Percentiles rank a stretch among this genome's conserved stretches.
phyloP scores from a whole-genome alignment of 768 basidiomycete genomes.

The Gymnopilus dilepis region DNA sequence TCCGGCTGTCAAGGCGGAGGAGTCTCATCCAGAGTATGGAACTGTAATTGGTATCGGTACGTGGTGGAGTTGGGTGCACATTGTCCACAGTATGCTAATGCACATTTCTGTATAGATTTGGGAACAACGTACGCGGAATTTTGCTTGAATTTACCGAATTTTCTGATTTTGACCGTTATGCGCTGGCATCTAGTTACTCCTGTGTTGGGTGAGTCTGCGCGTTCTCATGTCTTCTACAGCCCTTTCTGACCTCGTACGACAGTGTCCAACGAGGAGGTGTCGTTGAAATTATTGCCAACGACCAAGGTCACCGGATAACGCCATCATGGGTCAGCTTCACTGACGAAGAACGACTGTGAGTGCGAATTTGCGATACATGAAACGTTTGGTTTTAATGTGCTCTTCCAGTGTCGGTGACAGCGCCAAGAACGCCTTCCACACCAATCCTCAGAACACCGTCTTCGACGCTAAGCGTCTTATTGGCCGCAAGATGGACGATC shows the following conservation, averaged over 20 bases:
- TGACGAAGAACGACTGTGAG: conserved; percentile 79
- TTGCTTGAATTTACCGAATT: not conserved
- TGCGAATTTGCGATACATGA: conserved; percentile 22
- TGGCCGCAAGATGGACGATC: conserved; percentile 80
- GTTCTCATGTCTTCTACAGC: not conserved
- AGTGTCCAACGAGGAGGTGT: conserved; percentile 56
- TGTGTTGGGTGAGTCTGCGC: conserved; percentile 48
- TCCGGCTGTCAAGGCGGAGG: conserved; percentile 56
- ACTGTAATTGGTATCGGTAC: conserved; percentile 83
- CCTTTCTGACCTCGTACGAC: conserved; percentile 26
- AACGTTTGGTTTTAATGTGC: not conserved
- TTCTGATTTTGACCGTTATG: conserved; percentile 15
- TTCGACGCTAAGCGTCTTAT: conserved; percentile 96
- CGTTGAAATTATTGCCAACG: conserved; percentile 84
- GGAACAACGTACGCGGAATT: conserved; percentile 66
- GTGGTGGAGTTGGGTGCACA: conserved; percentile 22
- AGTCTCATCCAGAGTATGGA: conserved; percentile 64
- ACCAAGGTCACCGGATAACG: conserved; percentile 89
- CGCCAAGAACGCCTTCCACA: conserved; percentile 92
- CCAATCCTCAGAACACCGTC: conserved; percentile 92
- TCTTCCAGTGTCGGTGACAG: conserved; percentile 71
- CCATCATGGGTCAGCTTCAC: conserved; percentile 93
- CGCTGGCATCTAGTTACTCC: conserved; percentile 56
- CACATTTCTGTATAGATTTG: conserved; percentile 53
- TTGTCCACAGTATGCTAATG: not conserved